Percentiles rank a stretch among this genome's conserved stretches.
Conservation (phyloP, 441 rosid species). For the Gossypium trilobum region DNA sequence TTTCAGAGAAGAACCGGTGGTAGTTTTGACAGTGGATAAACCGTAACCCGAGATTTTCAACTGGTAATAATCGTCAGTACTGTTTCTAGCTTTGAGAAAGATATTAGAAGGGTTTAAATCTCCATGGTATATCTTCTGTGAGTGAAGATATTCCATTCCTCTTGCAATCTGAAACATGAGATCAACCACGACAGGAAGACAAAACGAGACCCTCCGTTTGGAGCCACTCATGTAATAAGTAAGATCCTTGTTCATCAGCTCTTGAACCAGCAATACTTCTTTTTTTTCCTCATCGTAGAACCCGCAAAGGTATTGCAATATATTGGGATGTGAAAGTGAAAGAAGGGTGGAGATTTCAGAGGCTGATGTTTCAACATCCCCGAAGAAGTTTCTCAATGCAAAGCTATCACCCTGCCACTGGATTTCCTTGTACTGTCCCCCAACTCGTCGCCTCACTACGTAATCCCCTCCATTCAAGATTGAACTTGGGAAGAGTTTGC, state of each 20-base stretch:
- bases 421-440: constrained; percentile 71
- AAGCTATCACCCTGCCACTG: constrained; percentile 80
- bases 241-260: constrained; percentile 75
- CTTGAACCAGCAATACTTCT: constrained; percentile 66
- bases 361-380: constrained; percentile 42
- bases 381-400: constrained; percentile 55
- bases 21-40: constrained; percentile 30
- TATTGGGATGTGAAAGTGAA: constrained; percentile 72
- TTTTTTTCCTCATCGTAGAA: constrained; percentile 76
- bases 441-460: constrained; percentile 61
- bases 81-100: constrained; percentile 55
- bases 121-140: constrained; percentile 52
- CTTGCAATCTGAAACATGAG: constrained; percentile 84
- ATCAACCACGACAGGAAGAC: constrained; percentile 65
- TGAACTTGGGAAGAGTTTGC: constrained; percentile 61
- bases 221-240: constrained; percentile 59
- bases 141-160: constrained; percentile 90
- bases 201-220: constrained; percentile 48
- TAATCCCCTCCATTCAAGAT: constrained; percentile 66
- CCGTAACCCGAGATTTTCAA: constrained; percentile 82
- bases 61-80: constrained; percentile 60
- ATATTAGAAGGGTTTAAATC: constrained; percentile 66
- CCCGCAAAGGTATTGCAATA: constrained; percentile 63
- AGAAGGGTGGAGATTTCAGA: constrained; percentile 50
- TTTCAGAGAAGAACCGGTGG: constrained; percentile 9